Conservation (phyloP, 2,329 filamentous ascomycete genomes). For the Aureobasidium sp. region DNA sequence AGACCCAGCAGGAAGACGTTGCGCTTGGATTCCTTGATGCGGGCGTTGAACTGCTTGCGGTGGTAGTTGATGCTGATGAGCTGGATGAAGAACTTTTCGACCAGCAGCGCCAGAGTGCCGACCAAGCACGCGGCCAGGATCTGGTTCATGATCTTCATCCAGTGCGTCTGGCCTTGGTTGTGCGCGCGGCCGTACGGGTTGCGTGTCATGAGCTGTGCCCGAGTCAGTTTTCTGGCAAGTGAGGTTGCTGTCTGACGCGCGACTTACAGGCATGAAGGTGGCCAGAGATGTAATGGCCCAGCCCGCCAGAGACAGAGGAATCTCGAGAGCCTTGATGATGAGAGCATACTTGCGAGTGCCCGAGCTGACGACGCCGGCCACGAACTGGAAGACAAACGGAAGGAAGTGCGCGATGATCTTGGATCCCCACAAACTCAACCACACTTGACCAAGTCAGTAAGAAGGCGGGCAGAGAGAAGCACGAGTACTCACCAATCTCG, state of each 20-base stretch:
- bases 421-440: slow-evolving; percentile 53
- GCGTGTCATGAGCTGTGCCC: slow-evolving; percentile 10
- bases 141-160: slow-evolving; percentile 50
- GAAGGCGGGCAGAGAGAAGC: not conserved
- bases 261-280: slow-evolving; percentile 47
- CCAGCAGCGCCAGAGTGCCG: slow-evolving; percentile 60
- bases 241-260: not conserved
- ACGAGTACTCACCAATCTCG: slow-evolving; percentile 38
- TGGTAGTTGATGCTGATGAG: slow-evolving; percentile 80
- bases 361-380: slow-evolving; percentile 55
- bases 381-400: slow-evolving; percentile 50
- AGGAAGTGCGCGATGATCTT: slow-evolving; percentile 52
- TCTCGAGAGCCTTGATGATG: slow-evolving; percentile 49
- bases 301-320: slow-evolving; percentile 50
- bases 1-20: slow-evolving; percentile 72
- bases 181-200: slow-evolving; percentile 26
- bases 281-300: slow-evolving; percentile 52
- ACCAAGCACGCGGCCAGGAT: slow-evolving; percentile 60
- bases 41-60: slow-evolving; percentile 69
- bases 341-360: slow-evolving; percentile 56
- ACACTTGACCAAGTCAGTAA: slow-evolving; percentile 30
- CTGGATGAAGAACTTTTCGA: slow-evolving; percentile 71
- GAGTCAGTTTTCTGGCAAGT: not conserved
- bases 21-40: slow-evolving; percentile 83
- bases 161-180: slow-evolving; percentile 23